These are phyloP conservation scores for Ascochyta lentis DNA, from an alignment of 2,329 filamentous ascomycete genomes.

Conservation along the genomic window DNA sequence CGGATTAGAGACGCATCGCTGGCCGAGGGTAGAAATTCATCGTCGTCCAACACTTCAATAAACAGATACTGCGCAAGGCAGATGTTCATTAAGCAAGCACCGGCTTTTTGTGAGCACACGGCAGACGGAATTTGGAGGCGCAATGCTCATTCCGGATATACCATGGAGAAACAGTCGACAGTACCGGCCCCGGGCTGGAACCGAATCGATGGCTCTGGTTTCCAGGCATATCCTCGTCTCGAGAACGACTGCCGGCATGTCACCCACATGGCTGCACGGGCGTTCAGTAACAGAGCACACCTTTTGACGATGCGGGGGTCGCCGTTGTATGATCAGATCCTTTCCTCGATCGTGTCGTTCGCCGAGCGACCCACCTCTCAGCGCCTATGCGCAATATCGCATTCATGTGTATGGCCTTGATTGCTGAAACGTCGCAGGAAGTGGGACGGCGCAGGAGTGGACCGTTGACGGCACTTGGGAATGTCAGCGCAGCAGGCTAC, in stretches of 20 bases:
- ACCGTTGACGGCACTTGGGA: constrained; percentile 2
- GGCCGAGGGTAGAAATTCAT: neutral
- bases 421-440: constrained; percentile 9
- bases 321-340: neutral
- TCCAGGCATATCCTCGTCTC: constrained; percentile 10
- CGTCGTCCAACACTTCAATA: neutral
- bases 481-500: constrained; percentile 4
- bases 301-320: constrained; percentile 11
- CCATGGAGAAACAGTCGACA: neutral
- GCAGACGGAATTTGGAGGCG: neutral
- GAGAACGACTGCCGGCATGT: constrained; percentile 12
- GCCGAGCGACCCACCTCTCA: constrained; percentile 1
- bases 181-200: neutral
- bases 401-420: neutral
- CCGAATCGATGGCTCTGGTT: constrained; percentile 3
- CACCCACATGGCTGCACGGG: constrained; percentile 19
- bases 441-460: constrained; percentile 1
- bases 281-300: constrained; percentile 4
- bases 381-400: neutral
- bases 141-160: constrained; percentile 1
- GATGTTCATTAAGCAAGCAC: neutral
- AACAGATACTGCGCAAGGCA: neutral
- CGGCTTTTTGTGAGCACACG: neutral
- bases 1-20: constrained; percentile 1
- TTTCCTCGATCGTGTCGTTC: neutral